A percentile compares a stretch with the other conserved stretches of the same genome.
These are phyloP conservation scores for Spizellomyces sp. DNA, from an alignment of 192 early-diverging fungal genomes.

Conservation along the genomic window DNA sequence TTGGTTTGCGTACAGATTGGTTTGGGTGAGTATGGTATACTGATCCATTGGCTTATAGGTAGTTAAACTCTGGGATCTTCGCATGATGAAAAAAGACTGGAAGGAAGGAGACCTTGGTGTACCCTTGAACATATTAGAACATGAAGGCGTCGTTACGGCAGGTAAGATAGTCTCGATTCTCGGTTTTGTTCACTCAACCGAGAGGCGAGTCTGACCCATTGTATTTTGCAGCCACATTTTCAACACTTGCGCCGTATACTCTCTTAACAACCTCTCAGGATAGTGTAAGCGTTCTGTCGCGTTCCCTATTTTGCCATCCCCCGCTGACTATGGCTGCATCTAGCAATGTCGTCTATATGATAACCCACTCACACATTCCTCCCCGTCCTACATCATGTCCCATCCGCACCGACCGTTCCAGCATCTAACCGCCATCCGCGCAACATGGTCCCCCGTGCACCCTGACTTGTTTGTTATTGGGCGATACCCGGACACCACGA, in stretches of 20 bases:
- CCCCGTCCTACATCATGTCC: neutral
- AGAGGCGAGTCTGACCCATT: neutral
- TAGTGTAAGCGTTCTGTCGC: neutral
- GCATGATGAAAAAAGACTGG: slow-evolving; percentile 1
- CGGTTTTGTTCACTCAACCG: neutral
- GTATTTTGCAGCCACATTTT: slow-evolving; percentile 8
- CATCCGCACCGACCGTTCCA: slow-evolving; percentile 21
- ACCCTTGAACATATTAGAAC: neutral
- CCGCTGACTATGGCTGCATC: neutral
- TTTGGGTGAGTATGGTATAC: neutral
- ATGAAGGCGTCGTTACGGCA: slow-evolving; percentile 5
- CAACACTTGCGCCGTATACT: slow-evolving; percentile 1
- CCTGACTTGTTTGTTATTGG: slow-evolving; percentile 11
- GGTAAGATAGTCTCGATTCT: neutral
- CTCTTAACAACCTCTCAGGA: slow-evolving; percentile 13
- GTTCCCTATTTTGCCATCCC: neutral
- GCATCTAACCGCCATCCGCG: slow-evolving; percentile 10
- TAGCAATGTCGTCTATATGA: neutral
- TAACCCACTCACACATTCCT: neutral
- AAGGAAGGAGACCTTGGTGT: neutral
- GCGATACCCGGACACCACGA: slow-evolving; percentile 5
- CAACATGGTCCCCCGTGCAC: slow-evolving; percentile 4
- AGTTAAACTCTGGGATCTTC: slow-evolving; percentile 9
- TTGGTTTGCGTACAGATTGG: neutral
- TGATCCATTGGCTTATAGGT: neutral